phyloP scores from a whole-genome alignment of 805 yeast species.

The Lipomyces japonicus region DNA sequence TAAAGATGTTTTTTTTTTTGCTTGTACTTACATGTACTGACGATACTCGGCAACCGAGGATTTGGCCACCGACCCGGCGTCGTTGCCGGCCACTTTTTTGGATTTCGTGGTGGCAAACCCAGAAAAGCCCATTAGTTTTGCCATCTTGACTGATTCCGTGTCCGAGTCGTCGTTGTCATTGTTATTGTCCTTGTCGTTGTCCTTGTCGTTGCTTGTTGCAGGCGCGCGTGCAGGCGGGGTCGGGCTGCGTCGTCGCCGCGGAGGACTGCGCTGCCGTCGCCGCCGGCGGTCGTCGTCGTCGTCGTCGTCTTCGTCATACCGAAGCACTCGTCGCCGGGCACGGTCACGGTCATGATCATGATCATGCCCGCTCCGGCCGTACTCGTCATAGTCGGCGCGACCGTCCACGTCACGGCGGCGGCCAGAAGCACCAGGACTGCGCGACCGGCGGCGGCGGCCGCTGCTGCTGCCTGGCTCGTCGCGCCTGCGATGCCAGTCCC shows the following conservation, averaged over 20 bases:
- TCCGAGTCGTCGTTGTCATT: slow-evolving; percentile 21
- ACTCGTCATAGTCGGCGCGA: slow-evolving; percentile 3
- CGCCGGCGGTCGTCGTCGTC: slow-evolving; percentile 8
- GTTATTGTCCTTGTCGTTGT: slow-evolving; percentile 5
- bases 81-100: slow-evolving; percentile 40
- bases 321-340: background rate
- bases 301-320: slow-evolving; percentile 3
- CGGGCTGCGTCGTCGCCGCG: background rate
- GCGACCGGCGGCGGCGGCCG: too few relatives aligned
- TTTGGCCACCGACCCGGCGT: slow-evolving; percentile 37
- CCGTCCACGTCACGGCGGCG: background rate
- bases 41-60: slow-evolving; percentile 38
- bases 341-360: background rate
- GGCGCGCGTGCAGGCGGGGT: too few relatives aligned
- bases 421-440: too few relatives aligned
- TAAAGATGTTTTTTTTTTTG: background rate
- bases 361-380: slow-evolving; percentile 1
- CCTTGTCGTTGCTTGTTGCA: background rate
- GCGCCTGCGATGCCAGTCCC: too few relatives aligned
- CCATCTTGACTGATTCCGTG: slow-evolving; percentile 32
- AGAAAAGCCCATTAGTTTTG: slow-evolving; percentile 44
- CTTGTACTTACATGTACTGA: slow-evolving; percentile 39
- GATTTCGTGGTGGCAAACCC: slow-evolving; percentile 43
- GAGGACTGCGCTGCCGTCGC: slow-evolving; percentile 1
- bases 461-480: too few relatives aligned